These are phyloP conservation scores for Monosporascus sp. DNA, from an alignment of 2,329 filamentous ascomycete species.

Conservation along the genomic window DNA sequence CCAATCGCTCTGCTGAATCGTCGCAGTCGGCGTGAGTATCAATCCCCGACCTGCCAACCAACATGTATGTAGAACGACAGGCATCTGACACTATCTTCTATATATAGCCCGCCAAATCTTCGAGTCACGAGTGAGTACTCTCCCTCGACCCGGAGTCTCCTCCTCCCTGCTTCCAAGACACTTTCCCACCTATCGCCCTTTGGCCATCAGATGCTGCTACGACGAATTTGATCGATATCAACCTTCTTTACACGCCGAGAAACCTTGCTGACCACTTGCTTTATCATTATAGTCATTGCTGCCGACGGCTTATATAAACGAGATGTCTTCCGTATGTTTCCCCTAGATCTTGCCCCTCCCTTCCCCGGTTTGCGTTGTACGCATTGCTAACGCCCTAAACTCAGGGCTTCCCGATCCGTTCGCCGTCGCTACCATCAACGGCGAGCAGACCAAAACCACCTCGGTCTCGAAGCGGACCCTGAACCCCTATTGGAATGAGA, in stretches of 20 bases:
- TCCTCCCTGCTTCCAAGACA: slow-evolving; percentile 1
- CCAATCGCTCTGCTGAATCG: neutral
- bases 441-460: slow-evolving; percentile 98
- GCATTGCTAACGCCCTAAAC: slow-evolving; percentile 7
- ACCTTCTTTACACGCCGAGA: neutral
- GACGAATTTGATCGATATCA: neutral
- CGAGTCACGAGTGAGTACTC: slow-evolving; percentile 77
- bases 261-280: neutral
- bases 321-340: slow-evolving; percentile 89
- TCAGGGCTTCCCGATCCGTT: slow-evolving; percentile 96
- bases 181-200: slow-evolving; percentile 5
- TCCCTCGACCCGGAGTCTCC: neutral
- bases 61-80: neutral
- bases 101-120: slow-evolving; percentile 71
- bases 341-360: neutral
- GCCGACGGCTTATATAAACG: slow-evolving; percentile 98
- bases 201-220: no score
- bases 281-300: slow-evolving; percentile 73
- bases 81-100: neutral
- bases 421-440: slow-evolving; percentile 92
- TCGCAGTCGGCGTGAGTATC: neutral
- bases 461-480: slow-evolving; percentile 94
- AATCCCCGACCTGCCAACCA: neutral
- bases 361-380: neutral
- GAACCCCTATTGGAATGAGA: slow-evolving; percentile 99